These are phyloP conservation scores for Leishmania amazonensis DNA, from an alignment of 208 protist species.

Conservation along the genomic window DNA sequence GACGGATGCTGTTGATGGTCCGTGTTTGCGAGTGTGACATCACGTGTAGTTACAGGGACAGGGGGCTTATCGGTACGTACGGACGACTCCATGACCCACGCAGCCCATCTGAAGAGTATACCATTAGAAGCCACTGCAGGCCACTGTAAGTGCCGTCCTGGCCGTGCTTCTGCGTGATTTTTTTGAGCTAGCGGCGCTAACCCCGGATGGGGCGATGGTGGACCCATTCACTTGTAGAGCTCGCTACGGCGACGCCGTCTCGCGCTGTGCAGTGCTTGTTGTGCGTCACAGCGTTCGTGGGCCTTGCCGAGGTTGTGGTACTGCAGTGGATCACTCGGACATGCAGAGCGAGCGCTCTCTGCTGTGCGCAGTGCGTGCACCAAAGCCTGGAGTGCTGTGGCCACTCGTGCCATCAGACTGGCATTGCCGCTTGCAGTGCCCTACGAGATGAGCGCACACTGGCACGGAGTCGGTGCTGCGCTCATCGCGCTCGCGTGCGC, in stretches of 20 bases:
- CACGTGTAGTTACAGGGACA: background rate
- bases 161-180: background rate
- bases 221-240: background rate
- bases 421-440: background rate
- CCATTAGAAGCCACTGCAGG: background rate
- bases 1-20: background rate
- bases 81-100: background rate
- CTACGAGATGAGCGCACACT: background rate
- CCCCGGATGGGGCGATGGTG: background rate
- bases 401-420: background rate
- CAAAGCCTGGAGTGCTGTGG: background rate
- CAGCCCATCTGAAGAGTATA: background rate
- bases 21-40: background rate
- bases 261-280: background rate
- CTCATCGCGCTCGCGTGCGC: background rate
- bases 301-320: background rate
- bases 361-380: background rate
- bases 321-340: background rate
- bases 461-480: background rate
- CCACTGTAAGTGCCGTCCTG: background rate
- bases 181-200: background rate
- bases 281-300: background rate
- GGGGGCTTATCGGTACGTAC: background rate
- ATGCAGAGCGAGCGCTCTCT: background rate
- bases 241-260: background rate